Percentiles rank a stretch among this genome's conserved stretches.
Conservation (phyloP, 1,284 basidiomycete genomes). For the Retiboletus fuscus region DNA sequence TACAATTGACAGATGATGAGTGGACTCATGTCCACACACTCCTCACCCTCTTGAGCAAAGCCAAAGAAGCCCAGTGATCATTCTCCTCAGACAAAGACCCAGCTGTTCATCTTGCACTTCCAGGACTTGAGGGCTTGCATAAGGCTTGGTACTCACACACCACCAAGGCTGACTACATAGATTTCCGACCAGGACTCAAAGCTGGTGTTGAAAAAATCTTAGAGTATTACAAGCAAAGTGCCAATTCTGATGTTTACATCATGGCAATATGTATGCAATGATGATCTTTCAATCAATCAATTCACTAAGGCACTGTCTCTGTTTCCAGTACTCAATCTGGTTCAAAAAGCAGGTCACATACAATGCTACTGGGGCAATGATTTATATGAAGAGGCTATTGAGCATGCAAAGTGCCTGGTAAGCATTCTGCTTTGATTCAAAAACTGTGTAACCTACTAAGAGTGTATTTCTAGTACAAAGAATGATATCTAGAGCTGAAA, state of each 20-base stretch:
- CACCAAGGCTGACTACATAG: neutral
- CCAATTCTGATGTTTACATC: constrained; percentile 1
- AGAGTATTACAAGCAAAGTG: neutral
- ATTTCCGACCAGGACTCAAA: neutral
- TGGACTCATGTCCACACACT: too few species aligned
- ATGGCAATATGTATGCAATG: neutral
- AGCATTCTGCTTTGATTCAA: too few species aligned
- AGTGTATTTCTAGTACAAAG: constrained; percentile 6
- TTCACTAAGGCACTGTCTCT: too few species aligned
- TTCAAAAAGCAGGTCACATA: neutral
- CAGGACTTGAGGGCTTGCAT: constrained; percentile 4
- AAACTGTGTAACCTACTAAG: neutral
- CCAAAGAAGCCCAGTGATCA: neutral
- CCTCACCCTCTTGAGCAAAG: neutral
- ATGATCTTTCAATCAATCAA: neutral
- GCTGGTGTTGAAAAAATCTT: neutral
- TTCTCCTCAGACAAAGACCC: constrained; percentile 1
- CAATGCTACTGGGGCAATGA: neutral
- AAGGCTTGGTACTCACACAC: neutral
- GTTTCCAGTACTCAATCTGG: neutral
- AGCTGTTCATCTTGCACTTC: constrained; percentile 5
- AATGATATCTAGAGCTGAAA: neutral
- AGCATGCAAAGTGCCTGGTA: neutral
- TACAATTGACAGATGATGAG: too few species aligned
- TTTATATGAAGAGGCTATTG: neutral